A percentile compares a stretch with the other conserved stretches of the same genome.
phyloP scores from a whole-genome alignment of 441 rosid genomes.

The Gossypium trilobum region DNA sequence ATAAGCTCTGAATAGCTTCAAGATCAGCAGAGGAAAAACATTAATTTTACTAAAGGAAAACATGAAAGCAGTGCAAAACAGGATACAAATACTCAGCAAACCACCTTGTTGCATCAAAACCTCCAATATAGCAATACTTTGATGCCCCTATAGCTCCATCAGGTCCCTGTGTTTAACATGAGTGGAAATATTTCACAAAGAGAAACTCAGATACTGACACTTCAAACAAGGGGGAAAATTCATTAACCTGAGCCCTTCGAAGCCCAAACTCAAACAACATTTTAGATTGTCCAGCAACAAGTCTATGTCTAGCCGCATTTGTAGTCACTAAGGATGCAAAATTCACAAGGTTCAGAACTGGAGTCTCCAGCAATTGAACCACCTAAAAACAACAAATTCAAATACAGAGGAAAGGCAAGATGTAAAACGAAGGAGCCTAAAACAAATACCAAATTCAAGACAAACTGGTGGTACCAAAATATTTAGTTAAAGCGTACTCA shows the following conservation, averaged over 20 bases:
- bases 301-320: slow-evolving; percentile 82
- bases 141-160: slow-evolving; percentile 95
- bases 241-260: slow-evolving; percentile 85
- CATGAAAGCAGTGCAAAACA: neutral
- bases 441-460: slow-evolving; percentile 1
- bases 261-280: slow-evolving; percentile 78
- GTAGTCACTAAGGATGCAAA: slow-evolving; percentile 87
- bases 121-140: slow-evolving; percentile 92
- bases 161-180: slow-evolving; percentile 59
- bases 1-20: neutral
- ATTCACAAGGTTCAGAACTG: slow-evolving; percentile 72
- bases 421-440: neutral
- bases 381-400: slow-evolving; percentile 35
- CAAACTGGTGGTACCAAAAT: neutral
- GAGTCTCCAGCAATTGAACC: slow-evolving; percentile 86
- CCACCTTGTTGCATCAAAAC: slow-evolving; percentile 98
- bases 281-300: slow-evolving; percentile 81
- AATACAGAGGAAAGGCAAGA: slow-evolving; percentile 8
- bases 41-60: neutral
- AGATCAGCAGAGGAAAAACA: neutral
- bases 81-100: slow-evolving; percentile 4
- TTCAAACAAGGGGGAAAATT: slow-evolving; percentile 8
- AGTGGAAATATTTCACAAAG: slow-evolving; percentile 11
- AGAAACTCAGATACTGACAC: slow-evolving; percentile 13
- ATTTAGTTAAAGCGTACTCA: slow-evolving; percentile 33